phyloP scores from a whole-genome alignment of 2,329 filamentous ascomycete species.

The Hysterium pulicare region DNA sequence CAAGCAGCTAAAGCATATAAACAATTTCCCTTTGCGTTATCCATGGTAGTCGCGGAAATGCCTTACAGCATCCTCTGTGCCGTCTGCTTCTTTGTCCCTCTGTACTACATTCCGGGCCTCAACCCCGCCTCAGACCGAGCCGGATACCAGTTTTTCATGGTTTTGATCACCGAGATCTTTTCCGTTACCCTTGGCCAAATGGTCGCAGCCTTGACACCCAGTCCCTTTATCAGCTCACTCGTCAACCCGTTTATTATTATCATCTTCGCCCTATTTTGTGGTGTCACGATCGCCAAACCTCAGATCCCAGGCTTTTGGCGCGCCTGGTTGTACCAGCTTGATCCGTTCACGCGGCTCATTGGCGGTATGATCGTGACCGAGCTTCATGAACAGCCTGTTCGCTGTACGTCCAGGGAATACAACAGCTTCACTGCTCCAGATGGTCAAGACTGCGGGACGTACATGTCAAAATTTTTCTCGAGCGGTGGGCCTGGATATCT shows the following conservation, averaged over 20 bases:
- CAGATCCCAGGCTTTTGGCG: slow-evolving; percentile 79
- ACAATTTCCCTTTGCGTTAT: slow-evolving; percentile 71
- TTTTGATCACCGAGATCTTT: slow-evolving; percentile 81
- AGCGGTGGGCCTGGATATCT: slow-evolving; percentile 70
- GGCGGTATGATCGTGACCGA: slow-evolving; percentile 76
- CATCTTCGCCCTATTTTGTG: slow-evolving; percentile 81
- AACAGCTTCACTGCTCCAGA: slow-evolving; percentile 66
- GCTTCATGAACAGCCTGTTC: slow-evolving; percentile 62
- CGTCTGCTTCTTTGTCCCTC: slow-evolving; percentile 73
- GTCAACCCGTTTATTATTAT: slow-evolving; percentile 82
- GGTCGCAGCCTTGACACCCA: slow-evolving; percentile 73
- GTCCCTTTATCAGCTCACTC: slow-evolving; percentile 73
- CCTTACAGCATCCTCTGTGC: slow-evolving; percentile 81
- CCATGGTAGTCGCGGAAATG: slow-evolving; percentile 78
- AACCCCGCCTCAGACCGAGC: slow-evolving; percentile 61
- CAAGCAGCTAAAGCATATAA: slow-evolving; percentile 83
- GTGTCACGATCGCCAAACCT: slow-evolving; percentile 74
- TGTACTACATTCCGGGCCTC: slow-evolving; percentile 83
- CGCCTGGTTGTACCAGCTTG: slow-evolving; percentile 76
- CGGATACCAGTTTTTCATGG: slow-evolving; percentile 83
- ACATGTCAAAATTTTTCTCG: slow-evolving; percentile 70
- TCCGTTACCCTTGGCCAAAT: slow-evolving; percentile 72
- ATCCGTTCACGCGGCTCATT: slow-evolving; percentile 80
- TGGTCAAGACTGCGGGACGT: slow-evolving; percentile 67
- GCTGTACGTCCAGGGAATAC: slow-evolving; percentile 60